Evolutionary conservation across 192 early-diverging fungal genomes (phyloP).

Genomic region (Coemansia sp.): DNA sequence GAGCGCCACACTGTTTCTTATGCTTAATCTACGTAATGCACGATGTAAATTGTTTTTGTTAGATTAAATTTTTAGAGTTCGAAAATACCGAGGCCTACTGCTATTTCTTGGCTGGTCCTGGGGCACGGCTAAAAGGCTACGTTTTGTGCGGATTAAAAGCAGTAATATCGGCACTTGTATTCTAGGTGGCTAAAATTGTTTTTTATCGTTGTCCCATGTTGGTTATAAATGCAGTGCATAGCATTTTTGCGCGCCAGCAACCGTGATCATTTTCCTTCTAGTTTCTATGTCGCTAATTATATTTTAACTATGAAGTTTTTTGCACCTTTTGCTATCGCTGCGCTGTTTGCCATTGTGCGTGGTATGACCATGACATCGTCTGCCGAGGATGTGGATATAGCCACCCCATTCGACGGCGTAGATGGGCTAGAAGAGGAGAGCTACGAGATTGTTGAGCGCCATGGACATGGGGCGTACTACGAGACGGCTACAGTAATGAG

Average conservation of each 20-base stretch:
- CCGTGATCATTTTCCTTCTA: not conserved
- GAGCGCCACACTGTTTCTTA: not conserved
- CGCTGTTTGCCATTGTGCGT: not conserved
- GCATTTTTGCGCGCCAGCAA: not conserved
- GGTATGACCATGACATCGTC: not conserved
- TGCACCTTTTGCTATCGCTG: not conserved
- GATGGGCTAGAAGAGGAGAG: not conserved
- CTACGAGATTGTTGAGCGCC: not conserved
- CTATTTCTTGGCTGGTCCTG: not conserved
- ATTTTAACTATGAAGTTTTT: not conserved
- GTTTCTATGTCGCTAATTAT: not conserved
- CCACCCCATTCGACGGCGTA: not conserved
- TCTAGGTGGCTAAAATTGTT: not conserved
- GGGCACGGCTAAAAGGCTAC: not conserved
- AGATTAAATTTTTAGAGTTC: not conserved
- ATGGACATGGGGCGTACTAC: not conserved
- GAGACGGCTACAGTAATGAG: not conserved
- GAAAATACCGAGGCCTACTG: not conserved
- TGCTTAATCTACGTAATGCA: not conserved
- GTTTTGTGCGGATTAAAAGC: not conserved
- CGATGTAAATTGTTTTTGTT: not conserved
- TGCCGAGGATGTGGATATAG: not conserved
- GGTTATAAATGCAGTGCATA: not conserved
- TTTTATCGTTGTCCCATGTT: not conserved
- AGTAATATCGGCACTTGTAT: not conserved